Evolutionary conservation across 192 early-diverging fungal species (phyloP).

Genomic region (Coemansia erecta): DNA sequence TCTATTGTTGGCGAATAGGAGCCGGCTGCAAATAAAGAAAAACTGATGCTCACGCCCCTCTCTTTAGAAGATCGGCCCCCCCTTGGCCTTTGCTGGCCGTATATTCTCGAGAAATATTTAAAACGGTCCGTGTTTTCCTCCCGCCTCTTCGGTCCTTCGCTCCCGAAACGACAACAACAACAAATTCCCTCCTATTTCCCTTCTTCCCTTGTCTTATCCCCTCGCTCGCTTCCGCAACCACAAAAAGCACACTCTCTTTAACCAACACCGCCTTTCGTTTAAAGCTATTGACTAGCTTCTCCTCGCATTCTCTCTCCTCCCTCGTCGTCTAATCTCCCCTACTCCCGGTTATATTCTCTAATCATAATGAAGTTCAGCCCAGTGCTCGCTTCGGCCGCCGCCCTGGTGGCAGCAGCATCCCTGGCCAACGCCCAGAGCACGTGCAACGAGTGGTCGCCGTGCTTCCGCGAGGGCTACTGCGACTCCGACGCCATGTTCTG

Average conservation of each 20-base stretch:
- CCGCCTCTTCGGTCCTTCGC: neutral
- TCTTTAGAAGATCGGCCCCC: no score
- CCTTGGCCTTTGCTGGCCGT: no score
- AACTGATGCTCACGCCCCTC: no score
- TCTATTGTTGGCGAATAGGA: no score
- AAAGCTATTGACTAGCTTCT: neutral
- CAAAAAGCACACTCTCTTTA: neutral
- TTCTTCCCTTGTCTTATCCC: neutral
- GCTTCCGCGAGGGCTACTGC: constrained; percentile 55
- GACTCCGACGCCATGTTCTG: constrained; percentile 45
- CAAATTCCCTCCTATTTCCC: neutral
- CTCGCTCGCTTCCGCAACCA: neutral
- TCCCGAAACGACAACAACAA: neutral
- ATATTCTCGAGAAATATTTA: no score
- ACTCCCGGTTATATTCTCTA: neutral
- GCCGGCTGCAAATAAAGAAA: no score
- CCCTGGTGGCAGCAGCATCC: constrained; percentile 19
- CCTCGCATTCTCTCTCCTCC: no score
- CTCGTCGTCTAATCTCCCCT: neutral
- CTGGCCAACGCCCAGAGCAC: constrained; percentile 31
- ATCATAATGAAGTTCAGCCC: constrained; percentile 20
- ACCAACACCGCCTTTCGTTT: neutral
- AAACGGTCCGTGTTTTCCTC: neutral
- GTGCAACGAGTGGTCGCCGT: constrained; percentile 41
- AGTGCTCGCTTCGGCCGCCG: constrained; percentile 14